Evolutionary conservation across 164 flowering plant species (phyloP).

Genomic region (Warburgia ugandensis): DNA sequence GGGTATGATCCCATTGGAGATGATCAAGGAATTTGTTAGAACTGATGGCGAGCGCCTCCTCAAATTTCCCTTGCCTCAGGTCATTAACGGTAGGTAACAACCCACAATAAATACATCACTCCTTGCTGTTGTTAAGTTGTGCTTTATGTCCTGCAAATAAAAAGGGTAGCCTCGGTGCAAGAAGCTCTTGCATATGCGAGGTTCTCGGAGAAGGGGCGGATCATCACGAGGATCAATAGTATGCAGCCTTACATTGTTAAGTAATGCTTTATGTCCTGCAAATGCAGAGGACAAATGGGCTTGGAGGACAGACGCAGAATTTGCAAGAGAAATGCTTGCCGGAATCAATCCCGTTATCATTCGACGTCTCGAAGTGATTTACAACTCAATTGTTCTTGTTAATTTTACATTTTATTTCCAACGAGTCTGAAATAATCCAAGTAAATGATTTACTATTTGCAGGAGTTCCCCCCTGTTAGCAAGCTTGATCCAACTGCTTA

Average conservation of each 20-base stretch:
- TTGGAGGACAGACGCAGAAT: constrained; percentile 96
- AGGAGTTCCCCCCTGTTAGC: constrained; percentile 86
- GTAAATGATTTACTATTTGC: constrained; percentile 6
- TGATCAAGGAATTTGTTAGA: constrained; percentile 61
- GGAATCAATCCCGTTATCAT: constrained; percentile 84
- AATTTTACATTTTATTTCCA: no score
- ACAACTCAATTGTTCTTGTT: no score
- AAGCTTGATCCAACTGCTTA: constrained; percentile 50
- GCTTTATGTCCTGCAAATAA: no score
- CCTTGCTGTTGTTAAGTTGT: no score
- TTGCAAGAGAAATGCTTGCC: constrained; percentile 87
- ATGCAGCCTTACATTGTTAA: no score
- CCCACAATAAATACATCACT: no score
- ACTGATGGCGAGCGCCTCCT: constrained; percentile 56
- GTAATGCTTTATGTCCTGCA: no score
- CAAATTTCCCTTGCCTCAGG: constrained; percentile 76
- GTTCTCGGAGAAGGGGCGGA: no score
- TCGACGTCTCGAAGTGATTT: constrained; percentile 52
- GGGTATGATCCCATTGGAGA: constrained; percentile 53
- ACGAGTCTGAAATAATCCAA: background rate
- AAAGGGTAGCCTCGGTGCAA: no score
- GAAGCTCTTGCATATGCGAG: no score
- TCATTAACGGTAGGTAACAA: constrained; percentile 42
- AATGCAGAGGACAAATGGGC: constrained; percentile 63
- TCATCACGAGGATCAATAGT: no score